Base-by-base conservation (phyloP, 108 stramenopile genomes). In the Skeletonema potamos region DNA sequence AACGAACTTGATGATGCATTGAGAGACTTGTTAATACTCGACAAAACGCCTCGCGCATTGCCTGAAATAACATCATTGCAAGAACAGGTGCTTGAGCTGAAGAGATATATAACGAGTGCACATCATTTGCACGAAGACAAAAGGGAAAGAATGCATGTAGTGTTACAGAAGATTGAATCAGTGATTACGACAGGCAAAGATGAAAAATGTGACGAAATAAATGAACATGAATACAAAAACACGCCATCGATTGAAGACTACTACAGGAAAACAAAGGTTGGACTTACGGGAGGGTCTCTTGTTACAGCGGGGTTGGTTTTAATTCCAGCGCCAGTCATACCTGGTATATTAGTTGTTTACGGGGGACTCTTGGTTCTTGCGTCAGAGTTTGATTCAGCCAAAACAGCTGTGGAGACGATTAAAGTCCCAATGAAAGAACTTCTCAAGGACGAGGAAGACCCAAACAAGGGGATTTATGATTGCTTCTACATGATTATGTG, bases 331-430 rank as follows among this genome's bases (percentile, higher is more conserved):
- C 76, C 76, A 10, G 32, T 77, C 0, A 58, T 77, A 24, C 76
- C 76, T 13, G 76, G 76, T 0, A 43, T 46, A 17, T 48, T 77
- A 4, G 68, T 77, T 6, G 57, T 64, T 26, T 77, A 77, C 13
- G 76, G 68, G 8, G 76, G 76, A 18, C 43, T 77, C 39, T 27
- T 69, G 27, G 63, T 77, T 6, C 54, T 77, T 37, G 76, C 76
- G 37, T 64, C 68, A 32, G 76, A 77, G 33, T 77, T 77, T 36
- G 68, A 70, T 37, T 61, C 43, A 22, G 76, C 76, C 10, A 70
- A 59, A 27, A 46, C 58, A 32, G 76, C 76, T 1, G 48, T 77
- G 3, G 57, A 70, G 9, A n/a, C 34, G 20, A 48, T 77, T 43
- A 64, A 70, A 3, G 32, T 36, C 6, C 62, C 76, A 12, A 46